Conservation (phyloP, 2,329 filamentous ascomycete genomes). For the Metarhizium guizhouense region DNA sequence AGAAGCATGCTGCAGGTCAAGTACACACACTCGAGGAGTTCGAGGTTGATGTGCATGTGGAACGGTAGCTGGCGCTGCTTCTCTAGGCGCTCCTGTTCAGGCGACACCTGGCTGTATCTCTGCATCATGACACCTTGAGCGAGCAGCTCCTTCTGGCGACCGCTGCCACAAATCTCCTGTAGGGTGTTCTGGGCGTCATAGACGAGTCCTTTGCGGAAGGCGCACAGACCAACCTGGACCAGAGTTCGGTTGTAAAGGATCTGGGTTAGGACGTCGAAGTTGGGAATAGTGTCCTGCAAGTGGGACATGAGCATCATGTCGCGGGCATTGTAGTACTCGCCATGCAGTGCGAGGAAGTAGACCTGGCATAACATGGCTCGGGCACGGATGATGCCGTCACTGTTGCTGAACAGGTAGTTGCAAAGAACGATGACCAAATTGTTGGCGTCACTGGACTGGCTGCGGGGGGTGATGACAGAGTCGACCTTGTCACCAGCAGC, state of each 20-base stretch:
- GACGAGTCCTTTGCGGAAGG: conserved; percentile 92
- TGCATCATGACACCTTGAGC: conserved; percentile 98
- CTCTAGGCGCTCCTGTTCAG: conserved; percentile 95
- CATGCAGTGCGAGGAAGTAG: conserved; percentile 94
- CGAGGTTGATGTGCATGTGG: conserved; percentile 99
- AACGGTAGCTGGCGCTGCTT: conserved; percentile 96
- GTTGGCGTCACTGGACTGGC: conserved; percentile 57
- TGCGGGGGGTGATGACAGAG: conserved; percentile 72
- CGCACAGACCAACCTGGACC: conserved; percentile 95
- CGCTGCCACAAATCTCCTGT: conserved; percentile 95
- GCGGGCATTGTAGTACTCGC: conserved; percentile 94
- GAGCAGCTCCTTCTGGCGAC: conserved; percentile 93
- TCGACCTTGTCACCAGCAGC: conserved; percentile 59
- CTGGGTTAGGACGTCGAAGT: conserved; percentile 94
- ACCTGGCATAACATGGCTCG: conserved; percentile 98
- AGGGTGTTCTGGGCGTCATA: conserved; percentile 97
- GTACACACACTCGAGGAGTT: conserved; percentile 96
- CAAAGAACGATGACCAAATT: conserved; percentile 78
- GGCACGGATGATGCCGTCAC: conserved; percentile 91
- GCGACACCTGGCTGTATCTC: conserved; percentile 89
- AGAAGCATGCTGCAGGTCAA: conserved; percentile 98
- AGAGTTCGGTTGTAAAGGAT: conserved; percentile 98
- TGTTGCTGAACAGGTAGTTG: conserved; percentile 90
- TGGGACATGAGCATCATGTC: conserved; percentile 99
- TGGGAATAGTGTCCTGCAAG: conserved; percentile 91